Conservation (phyloP, 139 green algal species). For the Auxenochlorella pyrenoidosa region DNA sequence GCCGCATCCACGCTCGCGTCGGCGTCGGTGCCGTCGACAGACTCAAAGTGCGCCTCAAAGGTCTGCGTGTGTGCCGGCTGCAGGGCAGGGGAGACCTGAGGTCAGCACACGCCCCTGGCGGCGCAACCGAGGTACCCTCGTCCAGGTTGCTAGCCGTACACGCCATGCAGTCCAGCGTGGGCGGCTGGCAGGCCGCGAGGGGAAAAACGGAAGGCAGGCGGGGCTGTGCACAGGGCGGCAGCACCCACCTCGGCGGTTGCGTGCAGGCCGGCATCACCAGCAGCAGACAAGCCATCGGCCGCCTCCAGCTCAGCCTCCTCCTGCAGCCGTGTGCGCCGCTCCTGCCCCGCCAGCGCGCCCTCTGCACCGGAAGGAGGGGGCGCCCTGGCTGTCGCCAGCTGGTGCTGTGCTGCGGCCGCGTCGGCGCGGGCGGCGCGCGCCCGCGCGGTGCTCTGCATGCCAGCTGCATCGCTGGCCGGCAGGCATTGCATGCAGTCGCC, state of each 20-base stretch:
- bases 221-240: neutral
- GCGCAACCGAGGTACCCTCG: too few species aligned
- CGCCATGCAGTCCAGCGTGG: too few species aligned
- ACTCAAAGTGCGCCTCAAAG: neutral
- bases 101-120: too few species aligned
- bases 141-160: too few species aligned
- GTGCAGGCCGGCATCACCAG: neutral
- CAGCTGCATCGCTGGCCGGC: too few species aligned
- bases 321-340: neutral
- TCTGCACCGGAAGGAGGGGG: neutral
- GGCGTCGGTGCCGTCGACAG: neutral
- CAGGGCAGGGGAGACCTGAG: neutral
- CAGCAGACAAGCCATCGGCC: neutral
- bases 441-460: too few species aligned
- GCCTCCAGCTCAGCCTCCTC: conserved; percentile 4
- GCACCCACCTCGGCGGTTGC: neutral
- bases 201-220: too few species aligned
- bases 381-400: too few species aligned
- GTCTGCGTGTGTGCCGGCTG: neutral
- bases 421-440: too few species aligned
- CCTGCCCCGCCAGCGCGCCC: neutral
- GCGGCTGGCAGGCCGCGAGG: too few species aligned
- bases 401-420: too few species aligned
- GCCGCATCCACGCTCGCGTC: neutral
- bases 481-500: too few species aligned